These are phyloP conservation scores for Sanghuangporus weigelae DNA, from an alignment of 1,284 basidiomycete genomes.

Conservation along the genomic window DNA sequence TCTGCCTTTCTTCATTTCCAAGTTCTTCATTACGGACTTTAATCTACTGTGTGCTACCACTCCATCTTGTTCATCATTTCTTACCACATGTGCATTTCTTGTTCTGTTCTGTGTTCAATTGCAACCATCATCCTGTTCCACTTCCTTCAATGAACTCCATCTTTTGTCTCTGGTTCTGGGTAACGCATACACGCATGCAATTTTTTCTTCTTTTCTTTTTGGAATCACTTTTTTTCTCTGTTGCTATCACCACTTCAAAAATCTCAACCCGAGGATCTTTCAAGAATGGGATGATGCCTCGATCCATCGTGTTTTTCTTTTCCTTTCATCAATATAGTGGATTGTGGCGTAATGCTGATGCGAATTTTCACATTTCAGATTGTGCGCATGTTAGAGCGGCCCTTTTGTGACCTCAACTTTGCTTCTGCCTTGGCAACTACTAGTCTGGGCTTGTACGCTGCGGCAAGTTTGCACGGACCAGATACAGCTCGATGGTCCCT, in stretches of 20 bases:
- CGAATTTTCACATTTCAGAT: background rate
- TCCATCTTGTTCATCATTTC: background rate
- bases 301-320: background rate
- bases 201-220: background rate
- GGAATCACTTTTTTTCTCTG: background rate
- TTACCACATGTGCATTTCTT: background rate
- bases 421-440: background rate
- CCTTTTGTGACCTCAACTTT: background rate
- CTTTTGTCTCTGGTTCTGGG: background rate
- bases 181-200: background rate
- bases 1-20: background rate
- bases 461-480: background rate
- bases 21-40: background rate
- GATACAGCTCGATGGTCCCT: background rate
- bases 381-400: background rate
- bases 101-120: background rate
- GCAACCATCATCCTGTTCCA: background rate
- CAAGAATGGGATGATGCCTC: background rate
- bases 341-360: background rate
- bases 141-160: background rate
- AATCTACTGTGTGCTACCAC: slow-evolving; percentile 1
- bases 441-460: background rate
- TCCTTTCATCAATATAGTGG: background rate
- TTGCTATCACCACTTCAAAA: background rate
- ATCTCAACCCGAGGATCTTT: background rate